Evolutionary conservation across 345 rosid genomes (phyloP).

Genomic region (Sisymbrium altissimum): DNA sequence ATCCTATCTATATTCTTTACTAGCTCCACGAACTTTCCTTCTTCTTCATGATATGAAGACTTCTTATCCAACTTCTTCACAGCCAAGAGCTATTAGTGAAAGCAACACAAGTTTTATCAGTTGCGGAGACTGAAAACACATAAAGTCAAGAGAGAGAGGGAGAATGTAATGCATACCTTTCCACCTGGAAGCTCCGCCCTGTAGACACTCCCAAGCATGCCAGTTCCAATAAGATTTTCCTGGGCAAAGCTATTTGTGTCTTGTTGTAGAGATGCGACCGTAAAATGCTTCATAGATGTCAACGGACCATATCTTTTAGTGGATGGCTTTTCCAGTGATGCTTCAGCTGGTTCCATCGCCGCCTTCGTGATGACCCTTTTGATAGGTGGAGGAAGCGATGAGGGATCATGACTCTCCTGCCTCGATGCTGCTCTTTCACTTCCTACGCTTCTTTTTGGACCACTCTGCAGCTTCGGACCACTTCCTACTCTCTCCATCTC

Average conservation of each 20-base stretch:
- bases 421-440: neutral
- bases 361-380: neutral
- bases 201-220: neutral
- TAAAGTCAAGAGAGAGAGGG: neutral
- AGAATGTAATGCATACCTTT: neutral
- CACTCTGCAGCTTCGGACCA: neutral
- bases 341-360: neutral
- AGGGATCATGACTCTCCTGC: neutral
- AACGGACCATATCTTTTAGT: neutral
- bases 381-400: neutral
- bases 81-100: neutral
- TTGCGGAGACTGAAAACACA: neutral
- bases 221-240: neutral
- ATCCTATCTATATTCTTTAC: neutral
- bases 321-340: neutral
- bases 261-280: neutral
- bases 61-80: neutral
- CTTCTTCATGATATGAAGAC: neutral
- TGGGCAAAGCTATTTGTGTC: neutral
- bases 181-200: neutral
- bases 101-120: neutral
- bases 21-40: neutral
- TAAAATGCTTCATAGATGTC: neutral
- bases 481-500: neutral
- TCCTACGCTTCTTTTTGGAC: neutral